These are phyloP conservation scores for Cordyceps pruinosa DNA, from an alignment of 2,329 filamentous ascomycete genomes.

Conservation along the genomic window DNA sequence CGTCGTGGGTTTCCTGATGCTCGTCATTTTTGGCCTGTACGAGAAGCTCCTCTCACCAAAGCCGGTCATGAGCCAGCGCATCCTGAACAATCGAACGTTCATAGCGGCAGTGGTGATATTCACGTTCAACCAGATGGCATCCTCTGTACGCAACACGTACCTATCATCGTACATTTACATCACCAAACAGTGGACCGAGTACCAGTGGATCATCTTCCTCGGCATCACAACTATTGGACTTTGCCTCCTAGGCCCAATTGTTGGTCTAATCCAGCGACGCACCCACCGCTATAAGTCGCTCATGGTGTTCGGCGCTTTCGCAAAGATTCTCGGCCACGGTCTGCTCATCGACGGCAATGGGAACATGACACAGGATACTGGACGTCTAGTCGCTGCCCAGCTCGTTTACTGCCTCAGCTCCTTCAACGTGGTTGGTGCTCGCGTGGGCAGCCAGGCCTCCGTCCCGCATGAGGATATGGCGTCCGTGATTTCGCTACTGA, in stretches of 20 bases:
- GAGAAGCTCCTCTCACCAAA: constrained; percentile 19
- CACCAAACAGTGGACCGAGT: constrained; percentile 35
- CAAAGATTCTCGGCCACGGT: constrained; percentile 21
- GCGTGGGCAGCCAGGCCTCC: constrained; percentile 34
- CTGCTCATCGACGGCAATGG: constrained; percentile 25
- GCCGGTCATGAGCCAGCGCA: constrained; percentile 19
- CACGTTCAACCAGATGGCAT: constrained; percentile 18
- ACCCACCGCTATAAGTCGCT: constrained; percentile 36
- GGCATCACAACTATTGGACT: constrained; percentile 34
- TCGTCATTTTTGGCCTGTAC: constrained; percentile 29
- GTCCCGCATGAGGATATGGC: constrained; percentile 37
- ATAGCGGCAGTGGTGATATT: constrained; percentile 24
- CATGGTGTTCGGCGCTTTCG: constrained; percentile 30
- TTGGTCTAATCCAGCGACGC: constrained; percentile 27
- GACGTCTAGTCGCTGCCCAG: constrained; percentile 25
- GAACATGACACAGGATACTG: constrained; percentile 24
- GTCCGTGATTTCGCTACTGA: constrained; percentile 29
- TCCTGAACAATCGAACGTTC: constrained; percentile 25
- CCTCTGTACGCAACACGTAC: constrained; percentile 21
- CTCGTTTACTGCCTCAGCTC: constrained; percentile 31
- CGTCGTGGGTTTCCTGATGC: constrained; percentile 30
- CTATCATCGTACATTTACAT: constrained; percentile 30
- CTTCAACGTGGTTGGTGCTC: constrained; percentile 32
- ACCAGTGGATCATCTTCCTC: constrained; percentile 35
- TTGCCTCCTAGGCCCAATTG: constrained; percentile 29